phyloP scores from a whole-genome alignment of 305 asterid species.

The Striga hermonthica region DNA sequence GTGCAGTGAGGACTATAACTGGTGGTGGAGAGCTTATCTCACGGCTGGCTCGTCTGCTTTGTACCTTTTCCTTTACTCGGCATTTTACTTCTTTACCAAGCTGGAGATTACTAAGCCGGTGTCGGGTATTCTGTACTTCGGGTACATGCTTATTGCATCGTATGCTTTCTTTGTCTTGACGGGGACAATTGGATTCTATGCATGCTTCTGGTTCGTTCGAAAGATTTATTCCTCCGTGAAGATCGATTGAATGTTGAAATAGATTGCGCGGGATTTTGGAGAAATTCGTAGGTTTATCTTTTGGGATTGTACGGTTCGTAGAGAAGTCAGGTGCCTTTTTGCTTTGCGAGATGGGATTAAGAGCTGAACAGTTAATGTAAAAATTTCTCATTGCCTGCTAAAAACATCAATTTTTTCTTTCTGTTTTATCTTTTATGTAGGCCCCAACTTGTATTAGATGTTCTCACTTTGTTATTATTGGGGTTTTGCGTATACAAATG shows the following conservation, averaged over 20 bases:
- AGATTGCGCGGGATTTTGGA: neutral
- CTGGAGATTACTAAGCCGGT: conserved; percentile 82
- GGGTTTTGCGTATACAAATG: neutral
- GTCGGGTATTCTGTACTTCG: conserved; percentile 83
- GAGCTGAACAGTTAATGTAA: conserved; percentile 35
- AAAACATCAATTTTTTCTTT: conserved; percentile 27
- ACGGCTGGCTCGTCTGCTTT: conserved; percentile 92
- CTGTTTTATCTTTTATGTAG: conserved; percentile 32
- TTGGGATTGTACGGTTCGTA: conserved; percentile 28
- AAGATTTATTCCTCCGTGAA: conserved; percentile 91
- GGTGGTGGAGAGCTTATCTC: conserved; percentile 99
- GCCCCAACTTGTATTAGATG: conserved; percentile 34
- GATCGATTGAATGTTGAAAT: conserved; percentile 57
- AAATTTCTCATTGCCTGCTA: conserved; percentile 39
- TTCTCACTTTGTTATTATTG: neutral
- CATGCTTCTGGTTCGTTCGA: conserved; percentile 92
- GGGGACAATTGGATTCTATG: conserved; percentile 87
- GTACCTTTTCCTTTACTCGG: conserved; percentile 84
- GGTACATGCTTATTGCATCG: conserved; percentile 85
- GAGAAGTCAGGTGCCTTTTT: conserved; percentile 25
- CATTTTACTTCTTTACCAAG: conserved; percentile 95
- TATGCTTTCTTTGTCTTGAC: conserved; percentile 89
- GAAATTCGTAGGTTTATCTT: conserved; percentile 14
- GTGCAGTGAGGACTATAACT: conserved; percentile 89
- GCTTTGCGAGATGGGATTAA: conserved; percentile 27